A percentile compares a stretch with the other conserved stretches of the same genome.
Evolutionary conservation across 805 yeast species (phyloP).

Genomic region (Myxozyma udenii): DNA sequence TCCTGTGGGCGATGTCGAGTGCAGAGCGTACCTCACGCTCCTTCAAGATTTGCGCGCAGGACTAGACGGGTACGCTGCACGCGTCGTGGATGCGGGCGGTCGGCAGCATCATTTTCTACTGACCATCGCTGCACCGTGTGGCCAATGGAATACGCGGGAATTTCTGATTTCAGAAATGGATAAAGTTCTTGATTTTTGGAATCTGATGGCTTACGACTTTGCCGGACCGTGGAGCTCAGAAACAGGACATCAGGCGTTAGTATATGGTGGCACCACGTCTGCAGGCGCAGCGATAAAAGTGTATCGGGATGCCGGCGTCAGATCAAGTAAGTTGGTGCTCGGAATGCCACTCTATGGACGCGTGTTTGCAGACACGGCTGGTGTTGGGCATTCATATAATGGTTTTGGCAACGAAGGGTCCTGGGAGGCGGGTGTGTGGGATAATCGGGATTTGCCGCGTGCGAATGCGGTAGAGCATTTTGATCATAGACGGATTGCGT

Average conservation of each 20-base stretch:
- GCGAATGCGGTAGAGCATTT: no score
- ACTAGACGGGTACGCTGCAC: slow-evolving; percentile 44
- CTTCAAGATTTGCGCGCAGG: slow-evolving; percentile 45
- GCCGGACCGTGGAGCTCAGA: slow-evolving; percentile 59
- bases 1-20: slow-evolving; percentile 47
- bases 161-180: slow-evolving; percentile 57
- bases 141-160: slow-evolving; percentile 39
- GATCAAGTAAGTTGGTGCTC: slow-evolving; percentile 54
- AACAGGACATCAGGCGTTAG: slow-evolving; percentile 65
- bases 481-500: slow-evolving; percentile 54
- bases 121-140: slow-evolving; percentile 77
- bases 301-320: slow-evolving; percentile 46
- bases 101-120: slow-evolving; percentile 47
- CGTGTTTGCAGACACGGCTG: slow-evolving; percentile 45
- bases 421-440: slow-evolving; percentile 52
- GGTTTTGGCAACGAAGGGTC: slow-evolving; percentile 36
- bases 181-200: slow-evolving; percentile 62
- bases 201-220: slow-evolving; percentile 89
- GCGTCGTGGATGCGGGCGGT: slow-evolving; percentile 22
- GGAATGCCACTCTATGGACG: slow-evolving; percentile 91
- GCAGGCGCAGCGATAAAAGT: slow-evolving; percentile 49
- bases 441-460: no score
- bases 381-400: slow-evolving; percentile 16
- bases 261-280: slow-evolving; percentile 44
- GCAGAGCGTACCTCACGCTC: slow-evolving; percentile 48